Evolutionary conservation across 2,329 filamentous ascomycete species (phyloP).

Genomic region (Hypoxylon sp.): DNA sequence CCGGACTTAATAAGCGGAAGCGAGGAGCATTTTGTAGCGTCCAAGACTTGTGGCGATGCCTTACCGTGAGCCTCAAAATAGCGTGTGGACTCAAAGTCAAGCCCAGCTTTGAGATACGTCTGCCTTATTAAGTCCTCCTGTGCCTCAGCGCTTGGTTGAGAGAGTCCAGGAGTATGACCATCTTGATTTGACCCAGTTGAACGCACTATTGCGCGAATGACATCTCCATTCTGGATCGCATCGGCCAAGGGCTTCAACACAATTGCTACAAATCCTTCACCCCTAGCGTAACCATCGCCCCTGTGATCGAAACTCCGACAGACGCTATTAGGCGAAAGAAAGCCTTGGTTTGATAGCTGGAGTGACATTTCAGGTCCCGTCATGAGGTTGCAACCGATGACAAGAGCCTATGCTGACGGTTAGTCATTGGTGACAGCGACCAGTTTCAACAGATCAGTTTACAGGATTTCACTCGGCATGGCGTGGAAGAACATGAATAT

Average conservation of each 20-base stretch:
- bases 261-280: slow-evolving; percentile 64
- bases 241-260: slow-evolving; percentile 63
- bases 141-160: slow-evolving; percentile 46
- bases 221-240: slow-evolving; percentile 59
- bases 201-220: slow-evolving; percentile 56
- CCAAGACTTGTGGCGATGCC: no score
- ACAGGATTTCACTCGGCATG: no score
- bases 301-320: slow-evolving; percentile 48
- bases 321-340: slow-evolving; percentile 30
- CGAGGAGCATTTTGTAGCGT: no score
- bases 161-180: slow-evolving; percentile 46
- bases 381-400: no score
- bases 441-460: no score
- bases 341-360: neutral
- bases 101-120: slow-evolving; percentile 48
- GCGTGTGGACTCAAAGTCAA: slow-evolving; percentile 41
- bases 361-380: neutral
- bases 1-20: no score
- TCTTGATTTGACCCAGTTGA: slow-evolving; percentile 50
- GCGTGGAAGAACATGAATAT: no score
- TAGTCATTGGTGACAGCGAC: neutral
- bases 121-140: slow-evolving; percentile 52
- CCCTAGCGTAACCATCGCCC: slow-evolving; percentile 55
- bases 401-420: neutral
- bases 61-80: slow-evolving; percentile 52